Evolutionary conservation across 192 early-diverging fungal genomes (phyloP), one percentile per base, ranked within the genome.

Genomic region (Entomortierella beljakovae): DNA sequence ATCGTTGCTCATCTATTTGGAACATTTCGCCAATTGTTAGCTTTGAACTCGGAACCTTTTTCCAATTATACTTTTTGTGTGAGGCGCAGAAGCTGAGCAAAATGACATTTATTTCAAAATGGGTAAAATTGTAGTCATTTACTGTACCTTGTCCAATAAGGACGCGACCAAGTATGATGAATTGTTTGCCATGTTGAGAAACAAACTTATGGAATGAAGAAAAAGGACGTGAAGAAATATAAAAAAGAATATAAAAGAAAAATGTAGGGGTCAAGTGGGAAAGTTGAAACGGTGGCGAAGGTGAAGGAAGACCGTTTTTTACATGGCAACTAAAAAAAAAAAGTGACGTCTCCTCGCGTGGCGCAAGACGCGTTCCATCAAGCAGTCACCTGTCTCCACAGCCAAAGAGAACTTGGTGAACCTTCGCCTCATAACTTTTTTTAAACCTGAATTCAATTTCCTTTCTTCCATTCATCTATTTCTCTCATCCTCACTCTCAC

Each of bases 141-240:
- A 46, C 29, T 59, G 18, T 84, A 93, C 91, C 90, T 92, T 93
- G 65, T 93, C 91, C 72, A 93, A 68, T 34, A 93, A 80, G 53
- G 80, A 84, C 53, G 88, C 89, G 52, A 93, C 85, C 82, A 92
- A 66, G 69, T 93, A 93, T 52, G 88, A 81, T 56, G 76, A 85
- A 65, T 83, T 82, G 62, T 68, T 84, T 34, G 86, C 66, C 49
- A 59, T 61, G 81, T 83, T 84, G 34, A 33, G 70, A 57, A 46
- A 55, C 33, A 23, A 48, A 53, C 26, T 26, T 25, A 35, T 15
- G 15, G 57, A 26, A 48, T n/a, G 29, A 38, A 20, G 16, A 26
- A n/a, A 33, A 54, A 60, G 29, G 57, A 54, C 43, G 55, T 16
- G 15, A 29, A 33, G 26, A 22, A 35, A 23, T 13, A 22, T 7